A percentile compares a stretch with the other conserved stretches of the same genome.
phyloP scores from a whole-genome alignment of 139 green algal species.

The Chlorella sp. region DNA sequence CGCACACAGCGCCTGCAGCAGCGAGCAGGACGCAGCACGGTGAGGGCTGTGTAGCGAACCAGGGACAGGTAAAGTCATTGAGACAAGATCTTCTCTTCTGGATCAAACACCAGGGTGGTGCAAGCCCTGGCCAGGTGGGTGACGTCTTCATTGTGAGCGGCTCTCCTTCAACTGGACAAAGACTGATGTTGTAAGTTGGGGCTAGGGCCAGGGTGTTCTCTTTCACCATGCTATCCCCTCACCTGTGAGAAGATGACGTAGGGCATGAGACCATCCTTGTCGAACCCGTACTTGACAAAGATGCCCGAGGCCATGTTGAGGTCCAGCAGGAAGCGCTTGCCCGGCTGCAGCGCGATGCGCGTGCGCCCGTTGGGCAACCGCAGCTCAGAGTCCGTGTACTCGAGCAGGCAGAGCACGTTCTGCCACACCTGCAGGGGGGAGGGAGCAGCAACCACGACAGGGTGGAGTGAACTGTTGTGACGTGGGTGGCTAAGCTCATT shows the following conservation, averaged over 20 bases:
- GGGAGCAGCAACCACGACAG: neutral
- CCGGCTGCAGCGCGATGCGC: constrained; percentile 14
- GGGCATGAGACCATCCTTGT: constrained; percentile 50
- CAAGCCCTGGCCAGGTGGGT: too few relatives aligned
- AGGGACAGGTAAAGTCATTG: too few relatives aligned
- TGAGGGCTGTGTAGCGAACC: too few relatives aligned
- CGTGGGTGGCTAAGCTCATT: neutral
- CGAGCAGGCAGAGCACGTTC: constrained; percentile 42
- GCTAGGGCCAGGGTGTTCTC: too few relatives aligned
- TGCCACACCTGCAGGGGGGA: constrained; percentile 44
- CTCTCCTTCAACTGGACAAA: too few relatives aligned
- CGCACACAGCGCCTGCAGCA: constrained; percentile 8
- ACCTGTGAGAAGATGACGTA: constrained; percentile 46
- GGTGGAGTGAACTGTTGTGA: neutral
- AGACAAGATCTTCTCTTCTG: too few relatives aligned
- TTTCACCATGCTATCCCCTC: too few relatives aligned
- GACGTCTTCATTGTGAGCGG: too few relatives aligned
- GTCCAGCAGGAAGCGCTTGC: constrained; percentile 27
- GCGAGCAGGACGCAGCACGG: neutral
- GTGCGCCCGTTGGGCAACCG: constrained; percentile 4
- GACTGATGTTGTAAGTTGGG: too few relatives aligned
- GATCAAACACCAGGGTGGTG: too few relatives aligned
- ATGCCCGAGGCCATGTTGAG: constrained; percentile 39
- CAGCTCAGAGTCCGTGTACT: constrained; percentile 34
- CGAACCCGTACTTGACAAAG: constrained; percentile 48